Evolutionary conservation across 306 rosid species (phyloP).

Genomic region (Vicia villosa): DNA sequence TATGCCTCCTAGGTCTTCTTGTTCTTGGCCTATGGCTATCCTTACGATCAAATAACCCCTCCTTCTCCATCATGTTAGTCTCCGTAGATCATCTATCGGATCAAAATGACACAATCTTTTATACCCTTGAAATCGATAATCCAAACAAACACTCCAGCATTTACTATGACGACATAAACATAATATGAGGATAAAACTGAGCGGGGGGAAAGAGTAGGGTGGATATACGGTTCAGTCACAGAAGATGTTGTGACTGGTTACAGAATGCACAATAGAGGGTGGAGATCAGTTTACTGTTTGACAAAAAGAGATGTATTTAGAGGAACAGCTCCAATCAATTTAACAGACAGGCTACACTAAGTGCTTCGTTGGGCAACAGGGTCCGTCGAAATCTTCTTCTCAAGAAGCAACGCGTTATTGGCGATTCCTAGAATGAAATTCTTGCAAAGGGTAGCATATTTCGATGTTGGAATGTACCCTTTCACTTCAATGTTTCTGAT

Average conservation of each 20-base stretch:
- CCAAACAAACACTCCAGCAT: slow-evolving; percentile 13
- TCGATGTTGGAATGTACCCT: slow-evolving; percentile 90
- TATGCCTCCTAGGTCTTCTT: slow-evolving; percentile 12
- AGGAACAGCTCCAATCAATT: slow-evolving; percentile 83
- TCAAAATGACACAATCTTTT: background rate
- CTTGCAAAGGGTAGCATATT: slow-evolving; percentile 83
- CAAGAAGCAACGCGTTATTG: slow-evolving; percentile 72
- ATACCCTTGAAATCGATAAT: background rate
- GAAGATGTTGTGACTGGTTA: slow-evolving; percentile 92
- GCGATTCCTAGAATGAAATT: slow-evolving; percentile 78
- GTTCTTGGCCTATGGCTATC: slow-evolving; percentile 1
- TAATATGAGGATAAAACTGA: slow-evolving; percentile 78
- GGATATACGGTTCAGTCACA: slow-evolving; percentile 95
- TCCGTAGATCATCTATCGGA: background rate
- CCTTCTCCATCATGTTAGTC: background rate
- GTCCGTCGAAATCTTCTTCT: slow-evolving; percentile 84
- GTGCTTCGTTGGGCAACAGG: slow-evolving; percentile 93
- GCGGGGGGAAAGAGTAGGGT: slow-evolving; percentile 88
- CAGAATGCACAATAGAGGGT: slow-evolving; percentile 90
- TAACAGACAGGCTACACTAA: slow-evolving; percentile 83
- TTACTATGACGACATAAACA: slow-evolving; percentile 4
- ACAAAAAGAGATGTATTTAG: slow-evolving; percentile 83
- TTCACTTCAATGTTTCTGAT: slow-evolving; percentile 81
- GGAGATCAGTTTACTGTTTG: slow-evolving; percentile 84
- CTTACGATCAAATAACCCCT: slow-evolving; percentile 1